Conservation (phyloP, 2,329 filamentous ascomycete genomes). For the Hymenoscyphus scutula region DNA sequence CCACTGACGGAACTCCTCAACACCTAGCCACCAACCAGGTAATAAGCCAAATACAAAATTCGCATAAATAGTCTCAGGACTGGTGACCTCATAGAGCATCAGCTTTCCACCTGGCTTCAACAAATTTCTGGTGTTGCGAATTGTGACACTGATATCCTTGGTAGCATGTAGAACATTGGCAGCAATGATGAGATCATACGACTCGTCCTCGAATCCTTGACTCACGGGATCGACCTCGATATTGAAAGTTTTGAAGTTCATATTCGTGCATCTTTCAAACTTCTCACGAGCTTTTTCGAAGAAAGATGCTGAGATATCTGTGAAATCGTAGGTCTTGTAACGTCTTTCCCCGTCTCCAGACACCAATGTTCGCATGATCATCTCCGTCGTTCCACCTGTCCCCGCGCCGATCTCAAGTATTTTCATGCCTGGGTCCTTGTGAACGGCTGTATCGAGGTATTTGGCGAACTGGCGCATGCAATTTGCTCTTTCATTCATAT, state of each 20-base stretch:
- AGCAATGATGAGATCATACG: slow-evolving; percentile 31
- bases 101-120: slow-evolving; percentile 23
- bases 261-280: not conserved
- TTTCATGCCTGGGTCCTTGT: slow-evolving; percentile 25
- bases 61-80: slow-evolving; percentile 11
- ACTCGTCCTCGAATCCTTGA: slow-evolving; percentile 26
- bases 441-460: slow-evolving; percentile 12
- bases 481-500: not conserved
- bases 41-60: slow-evolving; percentile 34
- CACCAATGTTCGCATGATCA: not conserved
- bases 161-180: slow-evolving; percentile 29
- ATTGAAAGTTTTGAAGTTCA: slow-evolving; percentile 6
- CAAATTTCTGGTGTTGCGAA: slow-evolving; percentile 23
- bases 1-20: slow-evolving; percentile 29
- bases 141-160: slow-evolving; percentile 14
- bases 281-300: slow-evolving; percentile 1
- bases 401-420: slow-evolving; percentile 27
- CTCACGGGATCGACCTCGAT: slow-evolving; percentile 2
- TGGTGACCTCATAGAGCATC: not conserved
- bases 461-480: not conserved
- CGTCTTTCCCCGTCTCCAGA: not conserved
- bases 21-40: slow-evolving; percentile 40
- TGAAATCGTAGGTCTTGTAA: slow-evolving; percentile 12
- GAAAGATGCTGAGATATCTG: not conserved
- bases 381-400: not conserved